phyloP scores from a whole-genome alignment of 2,329 filamentous ascomycete species.

The Colletotrichum somersetense region DNA sequence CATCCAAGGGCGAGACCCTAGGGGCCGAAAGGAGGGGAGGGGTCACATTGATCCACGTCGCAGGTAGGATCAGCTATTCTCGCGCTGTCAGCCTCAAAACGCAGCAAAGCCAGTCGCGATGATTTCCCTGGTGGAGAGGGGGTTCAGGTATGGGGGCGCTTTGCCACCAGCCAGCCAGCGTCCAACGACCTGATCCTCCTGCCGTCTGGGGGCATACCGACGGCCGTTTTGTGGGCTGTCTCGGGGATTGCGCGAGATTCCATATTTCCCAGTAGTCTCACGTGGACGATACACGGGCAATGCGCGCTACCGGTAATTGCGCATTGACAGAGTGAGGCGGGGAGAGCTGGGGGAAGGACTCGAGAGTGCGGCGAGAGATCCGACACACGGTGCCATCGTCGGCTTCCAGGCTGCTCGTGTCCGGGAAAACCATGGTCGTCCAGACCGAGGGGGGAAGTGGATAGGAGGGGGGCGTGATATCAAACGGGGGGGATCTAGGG shows the following conservation, averaged over 20 bases:
- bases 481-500: neutral
- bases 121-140: neutral
- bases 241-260: slow-evolving; percentile 2
- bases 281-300: neutral
- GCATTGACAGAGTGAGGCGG: neutral
- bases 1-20: neutral
- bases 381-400: slow-evolving; percentile 1
- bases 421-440: too few relatives aligned
- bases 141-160: neutral
- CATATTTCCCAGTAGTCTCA: slow-evolving; percentile 11
- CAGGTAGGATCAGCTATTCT: neutral
- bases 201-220: slow-evolving; percentile 5
- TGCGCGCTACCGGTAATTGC: slow-evolving; percentile 15
- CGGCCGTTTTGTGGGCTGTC: slow-evolving; percentile 15
- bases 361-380: neutral
- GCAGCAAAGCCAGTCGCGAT: neutral
- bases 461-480: neutral
- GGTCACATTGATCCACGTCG: neutral
- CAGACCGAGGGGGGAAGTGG: slow-evolving; percentile 1
- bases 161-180: slow-evolving; percentile 23
- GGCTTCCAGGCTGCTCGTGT: neutral
- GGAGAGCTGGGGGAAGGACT: neutral
- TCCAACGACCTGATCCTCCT: slow-evolving; percentile 23
- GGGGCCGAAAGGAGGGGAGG: neutral
- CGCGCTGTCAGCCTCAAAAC: neutral